Conservation (phyloP, 129 eudicot species). For the Pseudognaphalium luteoalbum region DNA sequence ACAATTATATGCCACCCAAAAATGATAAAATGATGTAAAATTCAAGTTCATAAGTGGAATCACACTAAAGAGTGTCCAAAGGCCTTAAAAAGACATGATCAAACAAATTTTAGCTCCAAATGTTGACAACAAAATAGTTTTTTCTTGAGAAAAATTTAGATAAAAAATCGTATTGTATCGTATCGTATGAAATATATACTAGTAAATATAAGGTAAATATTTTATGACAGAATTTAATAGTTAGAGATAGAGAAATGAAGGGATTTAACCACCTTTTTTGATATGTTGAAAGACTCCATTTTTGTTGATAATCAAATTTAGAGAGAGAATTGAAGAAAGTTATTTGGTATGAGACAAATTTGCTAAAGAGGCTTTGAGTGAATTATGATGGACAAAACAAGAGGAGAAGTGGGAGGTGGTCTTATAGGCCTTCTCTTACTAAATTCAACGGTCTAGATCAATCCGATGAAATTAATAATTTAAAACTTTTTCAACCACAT, state of each 20-base stretch:
- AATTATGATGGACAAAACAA: slow-evolving; percentile 38
- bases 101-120: slow-evolving; percentile 4
- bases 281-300: slow-evolving; percentile 55
- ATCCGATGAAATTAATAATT: slow-evolving; percentile 17
- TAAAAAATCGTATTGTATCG: background rate
- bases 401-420: slow-evolving; percentile 34
- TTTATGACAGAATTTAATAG: background rate
- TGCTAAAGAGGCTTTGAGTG: slow-evolving; percentile 22
- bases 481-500: slow-evolving; percentile 32
- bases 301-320: slow-evolving; percentile 15
- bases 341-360: slow-evolving; percentile 26
- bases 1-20: background rate
- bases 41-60: background rate
- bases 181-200: too few species aligned
- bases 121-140: background rate
- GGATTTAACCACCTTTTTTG: slow-evolving; percentile 61
- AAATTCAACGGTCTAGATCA: slow-evolving; percentile 43
- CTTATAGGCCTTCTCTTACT: slow-evolving; percentile 41
- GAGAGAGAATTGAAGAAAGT: background rate
- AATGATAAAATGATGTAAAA: background rate
- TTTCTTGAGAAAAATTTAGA: background rate
- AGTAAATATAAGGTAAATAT: background rate
- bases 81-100: background rate
- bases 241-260: slow-evolving; percentile 19
- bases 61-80: background rate